Conservation (phyloP, 768 basidiomycete species). For the Cubamyces lactineus region DNA sequence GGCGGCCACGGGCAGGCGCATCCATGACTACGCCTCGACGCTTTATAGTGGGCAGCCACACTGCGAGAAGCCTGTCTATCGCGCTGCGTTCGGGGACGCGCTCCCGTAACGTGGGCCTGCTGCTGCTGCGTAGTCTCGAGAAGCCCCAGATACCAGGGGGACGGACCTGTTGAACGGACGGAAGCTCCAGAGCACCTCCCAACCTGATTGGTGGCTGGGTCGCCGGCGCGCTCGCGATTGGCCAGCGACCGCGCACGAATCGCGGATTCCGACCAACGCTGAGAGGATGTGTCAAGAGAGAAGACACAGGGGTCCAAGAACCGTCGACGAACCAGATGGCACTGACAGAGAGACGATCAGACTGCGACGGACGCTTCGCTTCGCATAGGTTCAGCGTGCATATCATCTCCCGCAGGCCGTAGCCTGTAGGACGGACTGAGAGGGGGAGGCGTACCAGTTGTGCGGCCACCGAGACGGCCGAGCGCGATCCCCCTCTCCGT, state of each 20-base stretch:
- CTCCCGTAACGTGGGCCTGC: background rate
- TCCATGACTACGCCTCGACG: background rate
- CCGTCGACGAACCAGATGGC: no score
- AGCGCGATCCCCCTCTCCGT: conserved; percentile 1
- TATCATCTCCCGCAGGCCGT: no score
- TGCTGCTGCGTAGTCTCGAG: no score
- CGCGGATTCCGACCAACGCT: background rate
- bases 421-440: no score
- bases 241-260: background rate
- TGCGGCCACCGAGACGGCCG: conserved; percentile 12
- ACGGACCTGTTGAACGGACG: no score
- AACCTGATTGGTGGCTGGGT: background rate
- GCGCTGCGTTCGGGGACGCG: background rate
- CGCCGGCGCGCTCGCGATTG: background rate
- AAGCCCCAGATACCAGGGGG: no score
- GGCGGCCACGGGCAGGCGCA: background rate
- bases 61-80: background rate
- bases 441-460: background rate
- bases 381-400: conserved; percentile 2
- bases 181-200: background rate
- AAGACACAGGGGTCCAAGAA: no score
- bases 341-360: background rate
- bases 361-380: background rate
- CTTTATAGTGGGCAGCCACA: background rate
- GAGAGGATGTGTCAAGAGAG: background rate